These are phyloP conservation scores for Chernovozyma aurita DNA, from an alignment of 1,139 yeast species.

Conservation along the genomic window DNA sequence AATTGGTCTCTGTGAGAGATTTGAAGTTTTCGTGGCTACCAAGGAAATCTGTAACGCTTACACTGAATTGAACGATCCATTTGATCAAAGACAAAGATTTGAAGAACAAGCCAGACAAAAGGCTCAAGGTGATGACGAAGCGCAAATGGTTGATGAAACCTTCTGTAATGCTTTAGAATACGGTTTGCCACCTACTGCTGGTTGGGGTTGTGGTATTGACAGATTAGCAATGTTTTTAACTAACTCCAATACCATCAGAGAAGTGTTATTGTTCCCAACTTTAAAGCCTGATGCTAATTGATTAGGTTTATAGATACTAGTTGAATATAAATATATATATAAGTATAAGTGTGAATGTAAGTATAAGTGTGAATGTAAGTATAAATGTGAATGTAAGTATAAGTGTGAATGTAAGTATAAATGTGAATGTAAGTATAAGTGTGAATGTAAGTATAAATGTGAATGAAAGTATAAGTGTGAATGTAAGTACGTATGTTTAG, in stretches of 20 bases:
- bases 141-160: slow-evolving; percentile 92
- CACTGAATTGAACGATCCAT: slow-evolving; percentile 98
- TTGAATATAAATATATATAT: neutral
- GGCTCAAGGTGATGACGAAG: slow-evolving; percentile 99
- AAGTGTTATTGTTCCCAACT: slow-evolving; percentile 96
- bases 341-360: too few species aligned
- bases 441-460: too few species aligned
- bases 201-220: slow-evolving; percentile 99
- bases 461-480: too few species aligned
- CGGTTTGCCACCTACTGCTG: slow-evolving; percentile 99
- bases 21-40: slow-evolving; percentile 97
- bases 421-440: too few species aligned
- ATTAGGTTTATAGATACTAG: slow-evolving; percentile 25
- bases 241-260: slow-evolving; percentile 94
- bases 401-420: too few species aligned
- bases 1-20: slow-evolving; percentile 96
- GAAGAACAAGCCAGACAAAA: slow-evolving; percentile 99
- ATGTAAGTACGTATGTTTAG: too few species aligned
- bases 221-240: slow-evolving; percentile 98
- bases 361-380: too few species aligned
- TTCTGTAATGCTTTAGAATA: slow-evolving; percentile 97
- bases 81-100: slow-evolving; percentile 94
- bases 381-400: too few species aligned
- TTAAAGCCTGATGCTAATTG: slow-evolving; percentile 99
- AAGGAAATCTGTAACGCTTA: slow-evolving; percentile 98